Evolutionary conservation across 2,329 filamentous ascomycete genomes (phyloP).

Genomic region (Ascosphaera apis): DNA sequence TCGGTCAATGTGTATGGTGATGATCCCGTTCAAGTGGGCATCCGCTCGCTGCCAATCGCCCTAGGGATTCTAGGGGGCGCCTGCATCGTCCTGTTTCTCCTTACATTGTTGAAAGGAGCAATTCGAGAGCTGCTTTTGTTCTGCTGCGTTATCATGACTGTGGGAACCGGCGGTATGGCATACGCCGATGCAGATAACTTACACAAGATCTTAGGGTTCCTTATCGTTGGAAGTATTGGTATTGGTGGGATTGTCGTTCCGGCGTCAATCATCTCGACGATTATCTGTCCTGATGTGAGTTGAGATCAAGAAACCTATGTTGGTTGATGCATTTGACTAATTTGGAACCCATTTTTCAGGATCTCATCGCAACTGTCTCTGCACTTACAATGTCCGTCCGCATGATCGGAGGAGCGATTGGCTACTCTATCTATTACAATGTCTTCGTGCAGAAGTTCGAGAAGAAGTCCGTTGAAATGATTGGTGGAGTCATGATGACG

Average conservation of each 20-base stretch:
- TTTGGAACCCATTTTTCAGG: conserved; percentile 8
- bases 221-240: conserved; percentile 39
- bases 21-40: conserved; percentile 38
- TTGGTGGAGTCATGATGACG: conserved; percentile 27
- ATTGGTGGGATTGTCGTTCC: conserved; percentile 47
- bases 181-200: conserved; percentile 30
- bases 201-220: conserved; percentile 29
- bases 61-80: conserved; percentile 40
- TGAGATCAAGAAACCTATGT: background rate
- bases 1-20: conserved; percentile 43
- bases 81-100: conserved; percentile 32
- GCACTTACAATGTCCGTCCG: conserved; percentile 47
- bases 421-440: conserved; percentile 36
- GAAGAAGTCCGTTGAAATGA: conserved; percentile 22
- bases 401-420: conserved; percentile 42
- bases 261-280: conserved; percentile 42
- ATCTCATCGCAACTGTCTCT: conserved; percentile 45
- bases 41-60: conserved; percentile 40
- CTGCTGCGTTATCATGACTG: conserved; percentile 41
- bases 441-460: conserved; percentile 25
- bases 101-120: conserved; percentile 33
- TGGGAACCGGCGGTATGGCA: conserved; percentile 30
- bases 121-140: conserved; percentile 37
- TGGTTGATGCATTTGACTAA: background rate
- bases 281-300: conserved; percentile 40